Evolutionary conservation across 257 asterid species (phyloP).

Genomic region (Datura wrightii): DNA sequence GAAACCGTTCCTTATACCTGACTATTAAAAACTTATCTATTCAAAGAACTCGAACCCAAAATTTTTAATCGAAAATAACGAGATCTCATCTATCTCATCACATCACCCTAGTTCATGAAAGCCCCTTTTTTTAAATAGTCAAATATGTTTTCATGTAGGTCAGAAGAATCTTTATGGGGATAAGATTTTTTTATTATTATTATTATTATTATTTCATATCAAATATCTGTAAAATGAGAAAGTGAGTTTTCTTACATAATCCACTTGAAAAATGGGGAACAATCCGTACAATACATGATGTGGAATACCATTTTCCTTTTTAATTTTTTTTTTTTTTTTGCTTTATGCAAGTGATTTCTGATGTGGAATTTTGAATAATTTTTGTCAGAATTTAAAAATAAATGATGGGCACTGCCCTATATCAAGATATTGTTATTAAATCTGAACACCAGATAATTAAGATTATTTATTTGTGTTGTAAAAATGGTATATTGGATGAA

Average conservation of each 20-base stretch:
- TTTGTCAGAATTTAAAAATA: background rate
- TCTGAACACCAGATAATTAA: background rate
- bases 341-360: slow-evolving; percentile 18
- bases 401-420: background rate
- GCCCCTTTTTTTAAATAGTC: background rate
- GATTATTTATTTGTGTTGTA: background rate
- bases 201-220: background rate
- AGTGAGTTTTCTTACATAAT: background rate
- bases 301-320: slow-evolving; percentile 24
- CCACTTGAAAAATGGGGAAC: slow-evolving; percentile 18
- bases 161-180: slow-evolving; percentile 12
- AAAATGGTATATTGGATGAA: background rate
- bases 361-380: background rate
- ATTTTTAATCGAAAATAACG: fast-evolving
- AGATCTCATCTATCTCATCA: background rate
- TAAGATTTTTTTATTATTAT: background rate
- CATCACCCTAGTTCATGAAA: background rate
- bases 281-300: slow-evolving; percentile 14
- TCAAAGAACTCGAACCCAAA: fast-evolving
- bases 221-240: background rate
- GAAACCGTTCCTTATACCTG: background rate
- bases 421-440: background rate
- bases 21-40: background rate
- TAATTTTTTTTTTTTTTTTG: background rate
- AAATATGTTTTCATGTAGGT: background rate